Evolutionary conservation across 148 eudicot species (phyloP).

Genomic region (Amaranthus palmeri): DNA sequence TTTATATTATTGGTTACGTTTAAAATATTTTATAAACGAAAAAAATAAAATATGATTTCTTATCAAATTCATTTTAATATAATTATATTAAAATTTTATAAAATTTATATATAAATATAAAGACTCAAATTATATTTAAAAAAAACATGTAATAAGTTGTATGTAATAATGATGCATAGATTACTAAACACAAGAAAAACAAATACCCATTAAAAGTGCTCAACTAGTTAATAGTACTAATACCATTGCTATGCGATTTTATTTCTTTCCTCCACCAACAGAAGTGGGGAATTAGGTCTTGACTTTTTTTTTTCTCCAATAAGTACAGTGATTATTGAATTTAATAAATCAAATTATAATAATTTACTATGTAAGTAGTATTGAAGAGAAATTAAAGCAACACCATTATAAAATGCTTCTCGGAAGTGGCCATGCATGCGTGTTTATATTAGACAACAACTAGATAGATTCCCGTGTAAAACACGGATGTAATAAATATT

Average conservation of each 20-base stretch:
- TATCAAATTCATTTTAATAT: too few relatives aligned
- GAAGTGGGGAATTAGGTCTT: conserved; percentile 7
- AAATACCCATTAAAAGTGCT: conserved; percentile 15
- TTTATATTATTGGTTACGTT: background rate
- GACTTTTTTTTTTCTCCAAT: background rate
- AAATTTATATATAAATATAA: background rate
- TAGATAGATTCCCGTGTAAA: too few relatives aligned
- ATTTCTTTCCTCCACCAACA: conserved; percentile 7
- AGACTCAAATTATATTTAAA: background rate
- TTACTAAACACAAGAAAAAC: conserved; percentile 20
- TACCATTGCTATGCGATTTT: background rate
- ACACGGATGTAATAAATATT: too few relatives aligned
- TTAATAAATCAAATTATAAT: background rate
- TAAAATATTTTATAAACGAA: conserved; percentile 1
- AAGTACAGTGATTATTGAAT: conserved; percentile 5
- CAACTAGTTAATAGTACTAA: background rate
- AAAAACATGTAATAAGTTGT: background rate
- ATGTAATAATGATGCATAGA: background rate
- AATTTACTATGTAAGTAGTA: background rate
- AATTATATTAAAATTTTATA: too few relatives aligned
- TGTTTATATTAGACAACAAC: too few relatives aligned
- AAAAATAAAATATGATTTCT: background rate
- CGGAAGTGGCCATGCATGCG: conserved; percentile 3
- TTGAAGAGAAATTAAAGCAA: conserved; percentile 4
- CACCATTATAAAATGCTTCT: background rate